Conservation (phyloP, 2,329 filamentous ascomycete genomes). For the Helotiales sp. region DNA sequence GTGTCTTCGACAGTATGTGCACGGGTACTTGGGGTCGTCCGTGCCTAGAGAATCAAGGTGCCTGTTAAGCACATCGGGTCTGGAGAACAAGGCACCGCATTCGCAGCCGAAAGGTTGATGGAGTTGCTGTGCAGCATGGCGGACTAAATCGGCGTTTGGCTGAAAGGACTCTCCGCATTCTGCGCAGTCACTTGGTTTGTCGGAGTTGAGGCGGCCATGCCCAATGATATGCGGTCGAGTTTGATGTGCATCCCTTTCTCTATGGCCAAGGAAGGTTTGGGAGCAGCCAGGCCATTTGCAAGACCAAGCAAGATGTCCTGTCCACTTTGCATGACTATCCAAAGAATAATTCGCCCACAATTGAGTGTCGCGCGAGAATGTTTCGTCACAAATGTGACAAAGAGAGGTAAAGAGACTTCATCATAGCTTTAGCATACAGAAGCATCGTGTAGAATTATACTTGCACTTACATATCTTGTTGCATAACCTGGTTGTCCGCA, state of each 20-base stretch:
- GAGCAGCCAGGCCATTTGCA: conserved; percentile 4
- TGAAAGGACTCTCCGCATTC: conserved; percentile 9
- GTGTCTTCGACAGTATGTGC: conserved; percentile 36
- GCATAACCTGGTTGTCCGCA: not conserved
- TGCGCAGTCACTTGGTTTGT: conserved; percentile 10
- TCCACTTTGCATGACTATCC: not conserved
- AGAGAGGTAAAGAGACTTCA: no score
- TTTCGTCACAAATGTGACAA: not conserved
- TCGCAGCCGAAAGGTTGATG: conserved; percentile 20
- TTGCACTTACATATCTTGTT: not conserved
- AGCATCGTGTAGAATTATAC: not conserved
- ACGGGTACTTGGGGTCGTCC: conserved; percentile 28
- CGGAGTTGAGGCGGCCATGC: conserved; percentile 1
- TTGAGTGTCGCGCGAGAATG: not conserved
- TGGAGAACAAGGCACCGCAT: conserved; percentile 32
- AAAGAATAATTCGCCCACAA: not conserved
- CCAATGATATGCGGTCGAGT: conserved; percentile 2
- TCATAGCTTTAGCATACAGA: not conserved
- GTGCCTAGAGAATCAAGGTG: conserved; percentile 29
- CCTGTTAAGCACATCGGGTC: conserved; percentile 31
- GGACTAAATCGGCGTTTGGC: conserved; percentile 15
- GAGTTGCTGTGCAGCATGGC: conserved; percentile 13
- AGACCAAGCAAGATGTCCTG: not conserved
- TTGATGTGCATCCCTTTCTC: conserved; percentile 15
- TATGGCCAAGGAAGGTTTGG: conserved; percentile 1